phyloP scores from a whole-genome alignment of 768 basidiomycete genomes.

The Russula emetica region DNA sequence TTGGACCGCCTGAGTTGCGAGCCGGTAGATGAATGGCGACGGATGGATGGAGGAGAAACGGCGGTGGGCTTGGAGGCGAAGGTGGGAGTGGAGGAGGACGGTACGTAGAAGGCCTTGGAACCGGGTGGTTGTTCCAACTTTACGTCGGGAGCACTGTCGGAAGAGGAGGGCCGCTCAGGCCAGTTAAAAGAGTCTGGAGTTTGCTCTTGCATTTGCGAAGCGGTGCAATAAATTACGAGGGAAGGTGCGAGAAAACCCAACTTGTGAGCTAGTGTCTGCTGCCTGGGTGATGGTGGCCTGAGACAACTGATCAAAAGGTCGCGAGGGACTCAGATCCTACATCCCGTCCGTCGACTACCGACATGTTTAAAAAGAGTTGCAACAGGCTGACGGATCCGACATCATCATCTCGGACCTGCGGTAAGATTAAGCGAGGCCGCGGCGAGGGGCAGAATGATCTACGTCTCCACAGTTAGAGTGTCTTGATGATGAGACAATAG shows the following conservation, averaged over 20 bases:
- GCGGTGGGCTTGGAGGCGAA: conserved; percentile 23
- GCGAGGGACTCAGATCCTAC: conserved; percentile 35
- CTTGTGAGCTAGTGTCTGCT: conserved; percentile 26
- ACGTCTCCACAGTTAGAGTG: conserved; percentile 22
- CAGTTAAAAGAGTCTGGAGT: conserved; percentile 35
- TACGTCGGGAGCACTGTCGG: conserved; percentile 28
- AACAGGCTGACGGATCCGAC: conserved; percentile 30
- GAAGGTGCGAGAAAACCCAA: conserved; percentile 22
- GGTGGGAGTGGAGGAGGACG: conserved; percentile 35
- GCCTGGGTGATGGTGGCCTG: conserved; percentile 31
- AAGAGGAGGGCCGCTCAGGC: conserved; percentile 28
- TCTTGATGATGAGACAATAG: conserved; percentile 23
- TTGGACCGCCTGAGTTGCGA: conserved; percentile 26
- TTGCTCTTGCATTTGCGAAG: conserved; percentile 32
- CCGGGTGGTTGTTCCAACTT: conserved; percentile 19
- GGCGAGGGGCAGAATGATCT: conserved; percentile 25
- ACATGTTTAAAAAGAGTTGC: conserved; percentile 29
- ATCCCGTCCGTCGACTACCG: conserved; percentile 24
- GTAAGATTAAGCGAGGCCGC: conserved; percentile 29
- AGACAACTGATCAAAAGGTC: conserved; percentile 35
- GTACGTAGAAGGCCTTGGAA: conserved; percentile 45
- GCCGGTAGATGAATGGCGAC: conserved; percentile 17
- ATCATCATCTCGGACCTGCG: conserved; percentile 26
- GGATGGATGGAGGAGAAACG: conserved; percentile 19
- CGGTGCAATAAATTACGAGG: conserved; percentile 29